Conservation (phyloP, 2,329 filamentous ascomycete genomes). For the Colletotrichum cereale region DNA sequence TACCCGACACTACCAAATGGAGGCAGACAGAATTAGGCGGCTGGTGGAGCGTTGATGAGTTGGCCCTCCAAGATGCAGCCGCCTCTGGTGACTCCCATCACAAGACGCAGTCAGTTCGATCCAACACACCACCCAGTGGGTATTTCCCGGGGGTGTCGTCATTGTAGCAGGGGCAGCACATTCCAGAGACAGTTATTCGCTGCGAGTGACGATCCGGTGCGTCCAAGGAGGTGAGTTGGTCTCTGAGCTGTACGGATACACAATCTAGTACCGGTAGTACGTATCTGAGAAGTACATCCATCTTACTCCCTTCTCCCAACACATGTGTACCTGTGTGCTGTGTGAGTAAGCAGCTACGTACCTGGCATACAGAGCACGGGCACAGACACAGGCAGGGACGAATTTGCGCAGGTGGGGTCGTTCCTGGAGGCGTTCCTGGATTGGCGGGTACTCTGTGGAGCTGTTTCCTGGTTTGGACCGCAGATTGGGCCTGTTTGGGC, state of each 20-base stretch:
- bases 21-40: background rate
- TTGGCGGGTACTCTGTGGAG: slow-evolving; percentile 21
- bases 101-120: background rate
- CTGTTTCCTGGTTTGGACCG: slow-evolving; percentile 8
- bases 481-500: slow-evolving; percentile 19
- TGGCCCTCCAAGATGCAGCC: slow-evolving; percentile 8
- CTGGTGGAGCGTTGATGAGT: slow-evolving; percentile 21
- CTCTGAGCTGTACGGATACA: background rate
- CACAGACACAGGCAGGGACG: slow-evolving; percentile 6
- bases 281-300: too few species aligned
- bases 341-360: background rate
- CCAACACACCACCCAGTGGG: background rate
- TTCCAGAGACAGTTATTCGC: slow-evolving; percentile 2
- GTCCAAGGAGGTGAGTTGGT: background rate
- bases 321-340: too few species aligned
- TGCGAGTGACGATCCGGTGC: background rate
- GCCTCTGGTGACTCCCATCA: background rate
- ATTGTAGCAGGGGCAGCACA: slow-evolving; percentile 8
- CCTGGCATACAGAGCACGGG: background rate
- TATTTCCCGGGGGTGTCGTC: slow-evolving; percentile 8
- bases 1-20: too few species aligned
- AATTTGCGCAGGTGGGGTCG: slow-evolving; percentile 16
- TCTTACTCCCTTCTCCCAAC: too few species aligned
- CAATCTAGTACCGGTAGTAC: too few species aligned
- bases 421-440: slow-evolving; percentile 32